phyloP scores from a whole-genome alignment of 192 early-diverging fungal species.

The Physocladia obscura region DNA sequence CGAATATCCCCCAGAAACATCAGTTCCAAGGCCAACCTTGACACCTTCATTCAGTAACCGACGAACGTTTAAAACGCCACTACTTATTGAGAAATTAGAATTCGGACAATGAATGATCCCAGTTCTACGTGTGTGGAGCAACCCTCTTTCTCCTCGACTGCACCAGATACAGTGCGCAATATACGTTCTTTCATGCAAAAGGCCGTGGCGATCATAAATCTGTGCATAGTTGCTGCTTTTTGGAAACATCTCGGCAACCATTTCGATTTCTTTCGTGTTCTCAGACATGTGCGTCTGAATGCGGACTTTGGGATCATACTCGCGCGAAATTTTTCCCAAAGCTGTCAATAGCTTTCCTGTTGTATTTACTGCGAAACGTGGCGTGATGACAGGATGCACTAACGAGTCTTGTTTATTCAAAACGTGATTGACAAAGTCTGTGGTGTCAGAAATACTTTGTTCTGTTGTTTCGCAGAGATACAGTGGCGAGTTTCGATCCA shows the following conservation, averaged over 20 bases:
- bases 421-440: constrained; percentile 36
- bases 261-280: constrained; percentile 74
- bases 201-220: constrained; percentile 73
- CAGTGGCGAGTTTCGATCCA: constrained; percentile 85
- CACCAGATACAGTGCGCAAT: constrained; percentile 95
- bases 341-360: constrained; percentile 65
- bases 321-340: constrained; percentile 69
- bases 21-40: constrained; percentile 92
- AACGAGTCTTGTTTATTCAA: constrained; percentile 12
- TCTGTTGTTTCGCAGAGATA: constrained; percentile 77
- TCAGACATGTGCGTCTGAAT: constrained; percentile 94
- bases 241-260: constrained; percentile 76
- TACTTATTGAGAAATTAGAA: constrained; percentile 83
- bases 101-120: constrained; percentile 91
- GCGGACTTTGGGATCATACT: constrained; percentile 62
- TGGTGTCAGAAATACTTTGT: constrained; percentile 65
- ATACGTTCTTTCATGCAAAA: constrained; percentile 73
- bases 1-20: constrained; percentile 85
- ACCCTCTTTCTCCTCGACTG: constrained; percentile 64
- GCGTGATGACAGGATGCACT: constrained; percentile 79
- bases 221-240: constrained; percentile 63
- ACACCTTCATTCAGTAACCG: constrained; percentile 68
- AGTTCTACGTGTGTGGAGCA: constrained; percentile 63
- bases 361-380: constrained; percentile 89
- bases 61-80: constrained; percentile 79